Base-by-base conservation (phyloP, 2,329 filamentous ascomycete genomes). In the Didymella keratinophila region DNA sequence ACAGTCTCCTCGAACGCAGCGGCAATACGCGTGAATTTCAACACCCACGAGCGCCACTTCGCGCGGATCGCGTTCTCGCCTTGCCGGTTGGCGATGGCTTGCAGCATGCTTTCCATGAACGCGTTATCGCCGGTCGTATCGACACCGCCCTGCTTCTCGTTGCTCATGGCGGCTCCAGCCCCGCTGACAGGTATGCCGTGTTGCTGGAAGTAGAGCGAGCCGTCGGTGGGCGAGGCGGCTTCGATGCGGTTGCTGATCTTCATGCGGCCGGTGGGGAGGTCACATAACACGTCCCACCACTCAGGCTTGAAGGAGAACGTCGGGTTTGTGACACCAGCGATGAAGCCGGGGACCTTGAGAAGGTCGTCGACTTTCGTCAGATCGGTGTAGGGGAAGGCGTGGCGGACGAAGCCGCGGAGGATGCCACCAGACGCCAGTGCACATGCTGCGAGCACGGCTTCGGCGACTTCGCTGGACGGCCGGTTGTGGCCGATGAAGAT, bases 201-300 rank as follows among this genome's bases (percentile, higher is more conserved):
- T 71, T 95, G 91, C 71, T 96, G 91, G 77, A 98, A 98, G 75
- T 90, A 96, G 2, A 89, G 75, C 10, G 95, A 83, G 0, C 94
- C 94, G 69, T 99, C 95, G 0, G 93, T 97, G 4, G 90, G 78
- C 1, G 89, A 86, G 0, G 93, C 90, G 21, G 86, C 78, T 62
- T 98, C 94, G 64, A 98, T 93, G 68, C 88, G 89, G 74, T 86
- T 92, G 71, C 92, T 96, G 71, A 99, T 98, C 78, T 95, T 96
- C 82, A 99, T 93, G 42, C 93, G 88, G 10, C 95, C 95, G 1
- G 89, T 94, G 0, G 93, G 90, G 41, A 99, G 82, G 76, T 99
- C 95, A 76, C 95, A 99, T 12, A 99, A 83, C 10, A 99, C 80
- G 77, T 99, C 95, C 95, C 95, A 99, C 95, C 95, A 99, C 74